Percentiles rank a stretch among this genome's conserved stretches.
Evolutionary conservation across 768 basidiomycete species (phyloP).

Genomic region (Paxillus involutus): DNA sequence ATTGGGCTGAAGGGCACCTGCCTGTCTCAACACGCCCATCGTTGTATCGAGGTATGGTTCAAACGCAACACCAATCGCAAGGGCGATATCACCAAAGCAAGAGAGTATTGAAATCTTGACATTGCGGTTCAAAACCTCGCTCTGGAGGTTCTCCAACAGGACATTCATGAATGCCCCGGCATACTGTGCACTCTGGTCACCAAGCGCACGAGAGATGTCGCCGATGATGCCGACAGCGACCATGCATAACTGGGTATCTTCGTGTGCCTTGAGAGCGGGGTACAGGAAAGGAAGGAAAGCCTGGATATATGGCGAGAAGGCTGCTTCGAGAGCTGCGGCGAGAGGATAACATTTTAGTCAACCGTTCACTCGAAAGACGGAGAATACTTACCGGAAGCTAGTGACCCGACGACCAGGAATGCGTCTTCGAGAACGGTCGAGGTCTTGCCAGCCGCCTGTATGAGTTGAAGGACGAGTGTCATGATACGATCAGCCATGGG

Average conservation of each 20-base stretch:
- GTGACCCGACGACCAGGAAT: conserved; percentile 88
- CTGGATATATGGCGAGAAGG: conserved; percentile 80
- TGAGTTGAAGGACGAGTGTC: conserved; percentile 84
- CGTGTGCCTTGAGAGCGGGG: conserved; percentile 86
- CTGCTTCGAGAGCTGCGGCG: conserved; percentile 63
- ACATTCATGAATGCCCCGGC: conserved; percentile 89
- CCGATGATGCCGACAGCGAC: conserved; percentile 96
- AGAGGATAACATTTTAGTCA: conserved; percentile 3
- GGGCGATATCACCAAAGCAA: conserved; percentile 95
- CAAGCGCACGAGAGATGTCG: conserved; percentile 93
- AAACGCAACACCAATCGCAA: conserved; percentile 85
- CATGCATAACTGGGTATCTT: conserved; percentile 94
- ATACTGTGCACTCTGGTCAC: conserved; percentile 80
- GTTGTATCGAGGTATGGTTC: conserved; percentile 89
- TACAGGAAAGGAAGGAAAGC: conserved; percentile 86
- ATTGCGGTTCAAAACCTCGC: conserved; percentile 84
- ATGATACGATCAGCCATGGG: conserved; percentile 94
- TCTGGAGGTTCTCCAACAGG: conserved; percentile 87
- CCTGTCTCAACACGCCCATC: conserved; percentile 89
- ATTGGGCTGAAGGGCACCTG: conserved; percentile 83
- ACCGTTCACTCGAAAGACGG: neutral
- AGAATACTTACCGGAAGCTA: conserved; percentile 61
- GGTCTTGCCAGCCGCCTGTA: conserved; percentile 85
- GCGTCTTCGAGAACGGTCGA: conserved; percentile 96
- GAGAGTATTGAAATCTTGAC: conserved; percentile 97